Percentiles rank a stretch among this genome's conserved stretches.
phyloP scores from a whole-genome alignment of 2,329 filamentous ascomycete genomes.

The Ascochyta viciae-villosae region DNA sequence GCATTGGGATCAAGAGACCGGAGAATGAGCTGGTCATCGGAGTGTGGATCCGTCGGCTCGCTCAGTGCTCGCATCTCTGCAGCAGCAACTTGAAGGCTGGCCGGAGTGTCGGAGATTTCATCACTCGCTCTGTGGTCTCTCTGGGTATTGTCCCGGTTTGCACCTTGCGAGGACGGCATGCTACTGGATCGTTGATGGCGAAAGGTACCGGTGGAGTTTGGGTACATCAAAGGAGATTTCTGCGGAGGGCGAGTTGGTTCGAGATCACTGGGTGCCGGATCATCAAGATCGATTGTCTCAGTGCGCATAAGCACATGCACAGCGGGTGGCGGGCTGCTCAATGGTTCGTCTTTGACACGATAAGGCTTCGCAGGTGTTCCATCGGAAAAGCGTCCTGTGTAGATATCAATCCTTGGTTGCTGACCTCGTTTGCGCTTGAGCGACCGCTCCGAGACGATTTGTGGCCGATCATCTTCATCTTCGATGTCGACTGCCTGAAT shows the following conservation, averaged over 20 bases:
- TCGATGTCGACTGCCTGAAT: constrained; percentile 9
- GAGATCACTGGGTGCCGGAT: constrained; percentile 36
- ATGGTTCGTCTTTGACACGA: constrained; percentile 51
- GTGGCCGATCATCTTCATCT: constrained; percentile 48
- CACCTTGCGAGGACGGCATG: constrained; percentile 29
- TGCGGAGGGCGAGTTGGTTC: constrained; percentile 40
- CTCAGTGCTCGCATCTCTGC: constrained; percentile 31
- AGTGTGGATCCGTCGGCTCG: constrained; percentile 21
- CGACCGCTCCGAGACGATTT: constrained; percentile 51
- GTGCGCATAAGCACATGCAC: constrained; percentile 35
- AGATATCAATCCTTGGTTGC: constrained; percentile 25
- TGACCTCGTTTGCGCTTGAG: constrained; percentile 53
- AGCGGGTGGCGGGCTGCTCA: constrained; percentile 39
- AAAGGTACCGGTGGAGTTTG: constrained; percentile 20
- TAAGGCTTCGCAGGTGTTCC: constrained; percentile 43
- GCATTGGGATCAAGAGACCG: constrained; percentile 38
- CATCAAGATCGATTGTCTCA: constrained; percentile 56
- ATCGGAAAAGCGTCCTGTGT: constrained; percentile 32
- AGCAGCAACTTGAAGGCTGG: not conserved
- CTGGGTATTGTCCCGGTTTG: constrained; percentile 23
- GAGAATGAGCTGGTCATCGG: constrained; percentile 20
- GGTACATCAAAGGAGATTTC: constrained; percentile 15
- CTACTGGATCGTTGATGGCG: constrained; percentile 41
- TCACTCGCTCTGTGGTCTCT: not conserved
- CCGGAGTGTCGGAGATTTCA: not conserved